Evolutionary conservation across 1,284 basidiomycete genomes (phyloP).

Genomic region (Malassezia sp.): DNA sequence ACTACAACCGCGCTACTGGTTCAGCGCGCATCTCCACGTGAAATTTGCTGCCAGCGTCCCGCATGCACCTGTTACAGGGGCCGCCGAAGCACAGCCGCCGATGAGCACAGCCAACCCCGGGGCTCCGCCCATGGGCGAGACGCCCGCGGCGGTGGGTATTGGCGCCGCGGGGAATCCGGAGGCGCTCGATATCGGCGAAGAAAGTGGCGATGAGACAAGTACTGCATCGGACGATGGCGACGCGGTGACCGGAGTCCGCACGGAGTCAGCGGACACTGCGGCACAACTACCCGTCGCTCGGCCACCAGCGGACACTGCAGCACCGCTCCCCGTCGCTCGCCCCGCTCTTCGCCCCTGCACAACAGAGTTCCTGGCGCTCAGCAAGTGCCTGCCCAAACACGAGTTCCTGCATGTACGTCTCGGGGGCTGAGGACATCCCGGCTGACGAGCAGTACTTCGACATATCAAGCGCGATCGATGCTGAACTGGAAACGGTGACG

Average conservation of each 20-base stretch:
- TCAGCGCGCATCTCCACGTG: conserved; percentile 84
- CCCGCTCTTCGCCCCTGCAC: not conserved
- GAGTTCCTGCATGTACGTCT: conserved; percentile 61
- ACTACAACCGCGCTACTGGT: conserved; percentile 83
- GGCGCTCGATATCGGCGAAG: conserved; percentile 19
- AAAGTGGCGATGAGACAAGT: too few species aligned
- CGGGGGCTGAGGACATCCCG: not conserved
- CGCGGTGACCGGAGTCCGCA: too few species aligned
- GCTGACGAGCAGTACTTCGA: conserved; percentile 27
- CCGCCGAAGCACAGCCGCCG: too few species aligned
- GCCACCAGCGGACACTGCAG: conserved; percentile 18
- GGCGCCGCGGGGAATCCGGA: conserved; percentile 20
- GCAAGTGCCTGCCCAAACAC: conserved; percentile 74
- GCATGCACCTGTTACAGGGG: conserved; percentile 4
- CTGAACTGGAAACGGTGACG: not conserved
- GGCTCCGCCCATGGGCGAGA: too few species aligned
- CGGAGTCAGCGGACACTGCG: conserved; percentile 17
- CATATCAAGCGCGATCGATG: conserved; percentile 17
- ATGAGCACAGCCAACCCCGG: too few species aligned
- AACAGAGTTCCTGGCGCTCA: conserved; percentile 79
- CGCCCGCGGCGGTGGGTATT: too few species aligned
- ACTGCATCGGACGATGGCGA: conserved; percentile 1
- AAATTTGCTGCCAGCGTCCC: conserved; percentile 49
- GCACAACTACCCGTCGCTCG: conserved; percentile 14
- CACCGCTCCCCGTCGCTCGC: conserved; percentile 15